Percentiles rank a stretch among this genome's conserved stretches.
Evolutionary conservation across 768 basidiomycete species (phyloP).

Genomic region (Russula emetica): DNA sequence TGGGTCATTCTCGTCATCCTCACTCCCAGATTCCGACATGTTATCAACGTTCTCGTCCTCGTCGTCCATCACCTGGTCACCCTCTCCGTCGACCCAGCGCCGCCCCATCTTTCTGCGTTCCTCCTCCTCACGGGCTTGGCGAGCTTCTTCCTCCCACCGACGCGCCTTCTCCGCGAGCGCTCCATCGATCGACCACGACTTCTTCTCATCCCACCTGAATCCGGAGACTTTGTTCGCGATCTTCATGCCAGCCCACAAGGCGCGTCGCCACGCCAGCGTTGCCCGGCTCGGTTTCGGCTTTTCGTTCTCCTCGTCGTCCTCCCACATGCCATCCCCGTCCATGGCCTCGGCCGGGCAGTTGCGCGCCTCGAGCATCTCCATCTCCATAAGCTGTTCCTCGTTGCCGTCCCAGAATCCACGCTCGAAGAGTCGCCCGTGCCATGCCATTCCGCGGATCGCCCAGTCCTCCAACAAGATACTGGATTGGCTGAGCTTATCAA

Average conservation of each 20-base stretch:
- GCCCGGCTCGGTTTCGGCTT: conserved; percentile 37
- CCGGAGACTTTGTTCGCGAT: conserved; percentile 72
- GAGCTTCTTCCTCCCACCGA: conserved; percentile 66
- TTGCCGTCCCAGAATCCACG: conserved; percentile 85
- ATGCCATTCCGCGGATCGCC: conserved; percentile 94
- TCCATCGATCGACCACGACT: conserved; percentile 62
- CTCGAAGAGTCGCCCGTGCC: conserved; percentile 91
- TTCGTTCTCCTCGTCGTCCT: conserved; percentile 64
- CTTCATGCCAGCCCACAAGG: conserved; percentile 63
- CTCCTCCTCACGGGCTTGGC: conserved; percentile 61
- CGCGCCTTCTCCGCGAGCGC: conserved; percentile 62
- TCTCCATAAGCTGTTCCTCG: conserved; percentile 44
- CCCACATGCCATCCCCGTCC: conserved; percentile 84
- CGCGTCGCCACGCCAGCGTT: conserved; percentile 62
- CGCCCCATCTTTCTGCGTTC: conserved; percentile 58
- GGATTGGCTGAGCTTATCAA: conserved; percentile 12
- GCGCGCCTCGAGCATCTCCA: conserved; percentile 64
- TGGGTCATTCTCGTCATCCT: conserved; percentile 63
- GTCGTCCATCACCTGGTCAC: conserved; percentile 46
- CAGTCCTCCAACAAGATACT: conserved; percentile 80
- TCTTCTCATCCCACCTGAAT: conserved; percentile 59
- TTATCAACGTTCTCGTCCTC: conserved; percentile 44
- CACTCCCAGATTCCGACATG: conserved; percentile 31
- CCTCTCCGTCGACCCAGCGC: conserved; percentile 64
- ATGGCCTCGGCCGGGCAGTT: conserved; percentile 53